Evolutionary conservation across 176 grass and related monocot genomes (phyloP).

Genomic region (Pontederia crassipes): DNA sequence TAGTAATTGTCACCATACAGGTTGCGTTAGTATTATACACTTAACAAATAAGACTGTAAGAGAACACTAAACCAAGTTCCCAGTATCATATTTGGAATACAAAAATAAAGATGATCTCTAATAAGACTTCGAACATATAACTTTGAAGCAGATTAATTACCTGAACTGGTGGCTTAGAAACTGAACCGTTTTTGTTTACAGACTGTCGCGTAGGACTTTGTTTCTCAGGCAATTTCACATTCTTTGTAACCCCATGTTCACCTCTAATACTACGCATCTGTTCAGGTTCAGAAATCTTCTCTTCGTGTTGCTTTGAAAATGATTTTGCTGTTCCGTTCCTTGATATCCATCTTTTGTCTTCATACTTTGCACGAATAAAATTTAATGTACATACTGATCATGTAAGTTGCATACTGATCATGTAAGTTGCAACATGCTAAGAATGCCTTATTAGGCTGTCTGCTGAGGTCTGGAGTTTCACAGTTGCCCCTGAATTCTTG

Average conservation of each 20-base stretch:
- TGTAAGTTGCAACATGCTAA: too few relatives aligned
- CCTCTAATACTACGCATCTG: slow-evolving; percentile 21
- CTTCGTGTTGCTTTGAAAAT: slow-evolving; percentile 31
- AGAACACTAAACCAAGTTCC: too few relatives aligned
- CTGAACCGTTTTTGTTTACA: slow-evolving; percentile 33
- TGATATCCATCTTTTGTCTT: slow-evolving; percentile 90
- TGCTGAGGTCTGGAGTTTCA: too few relatives aligned
- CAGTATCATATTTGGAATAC: too few relatives aligned
- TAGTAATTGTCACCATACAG: too few relatives aligned
- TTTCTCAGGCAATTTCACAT: slow-evolving; percentile 48
- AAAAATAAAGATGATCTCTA: not conserved
- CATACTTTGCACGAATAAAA: slow-evolving; percentile 92
- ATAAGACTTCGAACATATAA: too few relatives aligned
- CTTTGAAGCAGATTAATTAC: slow-evolving; percentile 17
- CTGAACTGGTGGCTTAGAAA: slow-evolving; percentile 44
- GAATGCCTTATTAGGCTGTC: too few relatives aligned
- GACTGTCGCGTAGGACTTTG: slow-evolving; percentile 24
- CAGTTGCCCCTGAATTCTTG: too few relatives aligned
- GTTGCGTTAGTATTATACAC: too few relatives aligned
- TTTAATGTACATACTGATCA: too few relatives aligned
- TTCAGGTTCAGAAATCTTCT: slow-evolving; percentile 29
- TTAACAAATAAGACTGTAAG: too few relatives aligned
- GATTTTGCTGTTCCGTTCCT: slow-evolving; percentile 38
- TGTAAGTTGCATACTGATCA: too few relatives aligned
- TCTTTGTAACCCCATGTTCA: slow-evolving; percentile 27